Evolutionary conservation across 2,329 filamentous ascomycete genomes (phyloP).

Genomic region (Botrytis porri): DNA sequence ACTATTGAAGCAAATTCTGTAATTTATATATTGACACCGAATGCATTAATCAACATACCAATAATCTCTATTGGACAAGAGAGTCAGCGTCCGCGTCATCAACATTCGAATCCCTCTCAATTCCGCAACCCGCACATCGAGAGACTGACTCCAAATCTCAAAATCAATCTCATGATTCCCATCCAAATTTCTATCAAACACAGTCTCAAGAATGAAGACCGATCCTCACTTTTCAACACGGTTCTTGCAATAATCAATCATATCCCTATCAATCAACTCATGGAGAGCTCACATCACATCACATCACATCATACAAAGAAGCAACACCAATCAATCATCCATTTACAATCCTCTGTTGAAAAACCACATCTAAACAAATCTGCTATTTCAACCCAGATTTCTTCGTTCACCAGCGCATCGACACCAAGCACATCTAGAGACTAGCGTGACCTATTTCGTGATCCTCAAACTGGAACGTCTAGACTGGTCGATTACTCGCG

Average conservation of each 20-base stretch:
- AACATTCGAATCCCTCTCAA: not conserved
- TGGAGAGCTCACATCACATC: not conserved
- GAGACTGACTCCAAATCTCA: not conserved
- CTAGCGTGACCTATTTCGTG: not conserved
- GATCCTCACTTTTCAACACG: not conserved
- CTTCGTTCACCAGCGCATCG: not conserved
- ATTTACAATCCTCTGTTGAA: not conserved
- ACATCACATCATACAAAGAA: not conserved
- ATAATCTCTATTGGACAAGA: not conserved
- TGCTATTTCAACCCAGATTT: not conserved
- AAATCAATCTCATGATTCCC: not conserved
- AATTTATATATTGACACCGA: not conserved
- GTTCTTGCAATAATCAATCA: too few species aligned
- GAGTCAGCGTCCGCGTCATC: not conserved
- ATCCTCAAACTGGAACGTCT: not conserved
- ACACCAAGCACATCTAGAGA: not conserved
- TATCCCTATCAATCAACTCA: too few species aligned
- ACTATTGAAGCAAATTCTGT: not conserved
- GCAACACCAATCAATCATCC: not conserved
- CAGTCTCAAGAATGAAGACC: not conserved
- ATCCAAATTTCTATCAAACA: not conserved
- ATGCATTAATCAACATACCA: not conserved
- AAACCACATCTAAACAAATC: not conserved
- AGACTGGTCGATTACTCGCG: too few species aligned
- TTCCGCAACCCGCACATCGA: not conserved